Evolutionary conservation across 305 asterid genomes (phyloP), one percentile per base, ranked within the genome.

Genomic region (Stenogyne calaminthoides): DNA sequence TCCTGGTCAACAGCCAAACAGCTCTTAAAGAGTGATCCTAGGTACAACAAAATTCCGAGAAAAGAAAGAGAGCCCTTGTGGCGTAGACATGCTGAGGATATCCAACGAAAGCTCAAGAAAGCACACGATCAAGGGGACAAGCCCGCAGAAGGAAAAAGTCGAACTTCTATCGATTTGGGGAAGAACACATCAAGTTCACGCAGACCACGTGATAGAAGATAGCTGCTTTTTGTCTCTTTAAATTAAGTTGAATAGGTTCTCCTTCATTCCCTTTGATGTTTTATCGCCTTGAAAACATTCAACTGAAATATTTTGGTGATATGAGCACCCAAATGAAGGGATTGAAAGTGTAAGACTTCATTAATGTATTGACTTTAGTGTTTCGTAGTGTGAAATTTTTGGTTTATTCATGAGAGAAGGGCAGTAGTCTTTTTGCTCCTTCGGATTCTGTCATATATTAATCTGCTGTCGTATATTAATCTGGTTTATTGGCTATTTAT

Each of bases 1-100:
- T 95, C 99, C 16, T 95, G 99, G 99, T 92, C 97, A 52, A 88
- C 98, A 22, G 97, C 99, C 54, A 95, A 92, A 71, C 91, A 73
- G 29, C 79, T 85, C 71, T 77, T 95, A 39, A 95, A 88, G 80
- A 84, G 52, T 14, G 97, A 95, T 76, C 89, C 89, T 4, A 80
- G 97, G 62, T 95, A 92, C 65, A 77, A 85, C 76, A 95, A 87
- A 80, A 83, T 89, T 90, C 86, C 96, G 6, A 89, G 98, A 84
- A 95, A 92, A 80, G 98, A 92, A 34, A 77, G 97, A 77, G 99
- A 95, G 74, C 69, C 93, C 73, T 75, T 90, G 67, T 95, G 99
- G 99, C 88, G 85, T 36, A 79, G 98, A 36, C 95, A 89, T 67
- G 87, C 87, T 18, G 97, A 92, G 69, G 99, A 90, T 25, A 84